Base-by-base conservation (phyloP, 177 flowering plant species). In the Vitis hybrid region DNA sequence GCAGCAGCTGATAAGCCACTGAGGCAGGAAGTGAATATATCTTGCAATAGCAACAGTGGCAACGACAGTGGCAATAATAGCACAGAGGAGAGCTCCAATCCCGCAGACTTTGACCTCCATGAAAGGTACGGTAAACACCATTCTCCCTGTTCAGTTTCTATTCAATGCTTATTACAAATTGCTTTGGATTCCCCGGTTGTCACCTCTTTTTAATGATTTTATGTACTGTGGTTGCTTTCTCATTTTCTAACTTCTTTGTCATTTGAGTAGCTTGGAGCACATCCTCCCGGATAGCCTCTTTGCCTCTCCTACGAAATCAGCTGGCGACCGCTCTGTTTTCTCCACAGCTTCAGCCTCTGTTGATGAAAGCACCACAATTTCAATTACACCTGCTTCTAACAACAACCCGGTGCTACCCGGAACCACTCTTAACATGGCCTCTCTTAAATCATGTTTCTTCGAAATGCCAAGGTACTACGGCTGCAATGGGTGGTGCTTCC, bases 271-370 rank as follows among this genome's bases (percentile, higher is more conserved):
- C 62, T 73, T 82, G 19, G 89, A 85, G 77, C 86, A 81, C 71
- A 79, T 75, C 15, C 89, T 88, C 23, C 92, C 92, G 14, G 92
- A 88, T 77, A 84, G 66, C 70, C 84, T 84, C 39, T 84, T 87
- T 75, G 82, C 85, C 19, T 84, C 87, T 56, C 88, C 88, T 3
- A 79, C 79, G 59, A 84, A 79, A 73, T 72, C 80, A 48, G 68
- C 80, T 19, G 77, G 70, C 45, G 83, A 78, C n/a, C 65, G 74
- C 7, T 64, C 78, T 51, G 55, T 52, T 13, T 73, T 76, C 56
- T 56, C 80, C 32, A 15, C 71, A 17, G 64, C 61, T 56, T 5
- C 52, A 10, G 65, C 66, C 12, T 81, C 65, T 39, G 54, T 63
- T 1, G 77, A 74, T 69, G 76, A 75, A 48, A 65, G 48, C 61